Base-by-base conservation (phyloP, 2,329 filamentous ascomycete species). In the Leptographium wingfieldii region DNA sequence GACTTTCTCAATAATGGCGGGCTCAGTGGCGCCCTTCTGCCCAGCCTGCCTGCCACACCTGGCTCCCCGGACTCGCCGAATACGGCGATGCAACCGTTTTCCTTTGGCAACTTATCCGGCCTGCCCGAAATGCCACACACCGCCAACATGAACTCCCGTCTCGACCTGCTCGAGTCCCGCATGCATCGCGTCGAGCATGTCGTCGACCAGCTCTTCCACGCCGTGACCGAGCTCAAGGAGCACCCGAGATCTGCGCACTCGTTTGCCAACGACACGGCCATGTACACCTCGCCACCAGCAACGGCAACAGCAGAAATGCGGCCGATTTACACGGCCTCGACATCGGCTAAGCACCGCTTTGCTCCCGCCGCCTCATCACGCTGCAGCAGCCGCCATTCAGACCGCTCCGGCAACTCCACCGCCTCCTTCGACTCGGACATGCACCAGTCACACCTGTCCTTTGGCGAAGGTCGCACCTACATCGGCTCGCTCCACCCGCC, bases 181-280 rank as follows among this genome's bases (percentile, higher is more conserved):
- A 75, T 83, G 66, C 70, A 75, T 25, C 77, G 75, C 51, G 70
- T 85, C 62, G 82, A 85, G 68, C 74, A 73, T 29, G 72, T 80
- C 5, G 74, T 83, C 5, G 72, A 74, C 59, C 75, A 78, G 66
- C 71, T 82, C 3, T 78, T 77, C 66, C 74, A 79, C 55, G 66
- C 75, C 6, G 71, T 75, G 10, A 73, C 77, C 0, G 73, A 10
- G 11, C 4, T 48, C 38, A 31, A 46, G 25, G n/a, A 25, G 2
- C n/a, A 27, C 5, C 43, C 19, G 43, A 25, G n/a, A 3, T 25
- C 43, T 6, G 2, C n/a, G 2, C 43, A 25, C 19, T 6, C n/a
- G 5, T n/a, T 48, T 5, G 43, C 53, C 31, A 9, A 35, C 19
- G 5, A 16, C 38, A 16, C 53, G 3, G 1, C 22, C 40, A n/a